Evolutionary conservation across 2,329 filamentous ascomycete genomes (phyloP), one percentile per base, ranked within the genome.

Genomic region (Diaporthe sp.): DNA sequence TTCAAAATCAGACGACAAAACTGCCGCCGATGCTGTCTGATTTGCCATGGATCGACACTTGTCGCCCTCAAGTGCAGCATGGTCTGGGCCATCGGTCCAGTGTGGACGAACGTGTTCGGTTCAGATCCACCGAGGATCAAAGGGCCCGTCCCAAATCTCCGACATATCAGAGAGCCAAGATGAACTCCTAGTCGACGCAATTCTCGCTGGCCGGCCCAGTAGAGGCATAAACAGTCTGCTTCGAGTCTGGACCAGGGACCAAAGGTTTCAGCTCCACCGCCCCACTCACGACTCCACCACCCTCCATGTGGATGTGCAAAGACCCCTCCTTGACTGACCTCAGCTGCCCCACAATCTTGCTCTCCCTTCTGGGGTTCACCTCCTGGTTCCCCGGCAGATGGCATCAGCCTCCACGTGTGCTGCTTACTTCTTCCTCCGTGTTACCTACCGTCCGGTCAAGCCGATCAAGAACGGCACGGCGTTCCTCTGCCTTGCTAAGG

Each of bases 41-140:
- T 53, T 68, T 13, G 31, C 59, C 46, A 19, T 19, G 39, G 59
- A 46, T 65, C 59, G 25, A 31, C 59, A 46, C 39, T 46, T 19
- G n/a, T 46, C 8, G 13, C 15, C 39, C 37, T 25, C n/a, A 31
- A 31, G 31, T 7, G 55, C 59, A 65, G 25, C 31, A 39, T 37
- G 22, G 57, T 28, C 19, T 39, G 31, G 46, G n/a, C 46, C 44
- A 28, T 42, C 28, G n/a, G 31, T 31, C 17, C 49, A 51, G 49
- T 69, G 42, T 49, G 62, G 49, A 69, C n/a, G 65, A 42, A 55
- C n/a, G n/a, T 22, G 65, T 69, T 68, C 65, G 65, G 65, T 68
- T 13, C 31, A 68, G 65, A 68, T 68, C 46, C 65, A 68, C 65
- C 31, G 46, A 68, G 46, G 46, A 68, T 39, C 46, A 68, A n/a